Evolutionary conservation across 805 yeast genomes (phyloP), one percentile per base, ranked within the genome.

Genomic region (Metschnikowia reukaufii): DNA sequence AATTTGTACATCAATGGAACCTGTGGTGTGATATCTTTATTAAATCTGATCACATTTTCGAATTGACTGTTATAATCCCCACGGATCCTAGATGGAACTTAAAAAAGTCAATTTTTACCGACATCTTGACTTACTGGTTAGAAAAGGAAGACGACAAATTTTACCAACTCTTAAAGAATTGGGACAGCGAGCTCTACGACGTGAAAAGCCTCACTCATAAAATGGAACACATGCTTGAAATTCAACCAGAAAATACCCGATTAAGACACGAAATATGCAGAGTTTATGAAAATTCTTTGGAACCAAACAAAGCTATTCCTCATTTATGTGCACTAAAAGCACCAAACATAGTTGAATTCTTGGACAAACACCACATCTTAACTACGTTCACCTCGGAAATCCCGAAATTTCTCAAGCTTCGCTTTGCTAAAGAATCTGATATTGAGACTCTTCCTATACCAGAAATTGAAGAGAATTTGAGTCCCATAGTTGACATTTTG

Each of bases 281-380:
- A 9, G 57, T 89, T 8, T 84, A 84, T 55, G 66, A 84, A 9
- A 72, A 75, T 42, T 66, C 81, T 0, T 76, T 78, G 27, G 84
- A 83, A 36, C 85, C 85, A 2, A 67, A 69, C 1, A 72, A 73
- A 29, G 91, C 96, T 1, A 81, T 86, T 6, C 73, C 73, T 0
- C 90, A 85, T 59, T 68, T 88, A 54, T 72, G 88, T 12, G 62
- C 62, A 15, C 64, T 85, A 21, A 70, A 76, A 51, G 90, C 86
- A 60, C 60, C 71, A 0, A 57, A 75, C 13, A 76, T 83, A 0
- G 60, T 91, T 36, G 72, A 76, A 32, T 78, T 88, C 45, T 67
- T 90, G 40, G 70, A 82, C 9, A 69, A 74, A 31, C 74, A 84
- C 59, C 92, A 89, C 56, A 65, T 92, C 25, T 64, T 91, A 35